Base-by-base conservation (phyloP, 148 eudicot genomes). In the Cornus suecica region DNA sequence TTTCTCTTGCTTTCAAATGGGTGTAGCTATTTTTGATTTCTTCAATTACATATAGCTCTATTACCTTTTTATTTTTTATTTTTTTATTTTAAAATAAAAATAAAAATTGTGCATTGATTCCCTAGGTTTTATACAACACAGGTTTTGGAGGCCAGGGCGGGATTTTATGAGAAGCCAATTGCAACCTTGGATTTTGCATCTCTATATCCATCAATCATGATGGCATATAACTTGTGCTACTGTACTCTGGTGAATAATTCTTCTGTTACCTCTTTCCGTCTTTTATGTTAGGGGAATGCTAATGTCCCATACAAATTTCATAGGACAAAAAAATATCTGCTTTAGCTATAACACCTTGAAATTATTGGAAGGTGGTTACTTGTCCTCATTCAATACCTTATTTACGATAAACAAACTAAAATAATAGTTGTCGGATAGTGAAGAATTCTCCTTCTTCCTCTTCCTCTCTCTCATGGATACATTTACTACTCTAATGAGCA, bases 101-200 rank as follows among this genome's bases (percentile, higher is more conserved):
- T n/a, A n/a, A n/a, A n/a, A 58, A 14, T 52, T 52, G 2, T 52
- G 18, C 24, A 3, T 58, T 72, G 22, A 68, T 22, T 4, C 66
- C 22, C 69, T 68, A 61, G 62, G 23, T 52, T 64, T 67, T 73
- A 9, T 81, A 67, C 66, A 68, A 70, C 78, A 78, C 82, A 95
- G 99, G 99, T 95, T 73, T 84, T 95, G 87, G 99, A 95, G 83
- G 93, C 99, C 26, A 82, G 91, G 81, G 88, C 94, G 63, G 99
- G 99, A 63, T 95, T 88, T 73, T 95, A 89, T 74, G 99, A 92
- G 84, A 95, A 95, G 84, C 99, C 99, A 65, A 93, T 95, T 76
- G 99, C 99, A 63, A 95, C 99, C 23, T 74, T 95, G 81, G 99
- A 95, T 90, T 95, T 95, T 87, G 99, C 99, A 75, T 93, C 99